These are phyloP conservation scores for Salvia hispanica DNA, from an alignment of 257 asterid genomes.

Conservation along the genomic window DNA sequence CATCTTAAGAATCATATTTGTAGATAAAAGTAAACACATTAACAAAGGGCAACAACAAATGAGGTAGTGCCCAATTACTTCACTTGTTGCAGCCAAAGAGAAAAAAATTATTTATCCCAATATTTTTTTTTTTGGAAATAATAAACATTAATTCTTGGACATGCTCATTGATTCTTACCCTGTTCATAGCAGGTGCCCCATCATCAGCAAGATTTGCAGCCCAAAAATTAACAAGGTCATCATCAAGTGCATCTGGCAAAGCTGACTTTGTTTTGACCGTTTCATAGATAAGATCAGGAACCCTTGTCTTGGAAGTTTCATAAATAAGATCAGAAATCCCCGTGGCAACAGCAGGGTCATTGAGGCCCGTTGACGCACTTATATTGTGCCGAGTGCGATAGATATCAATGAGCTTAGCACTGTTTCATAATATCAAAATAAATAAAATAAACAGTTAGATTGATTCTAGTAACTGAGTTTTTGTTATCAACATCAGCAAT, in stretches of 20 bases:
- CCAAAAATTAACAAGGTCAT: slow-evolving; percentile 98
- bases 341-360: slow-evolving; percentile 94
- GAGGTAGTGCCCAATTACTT: too few species aligned
- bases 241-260: slow-evolving; percentile 83
- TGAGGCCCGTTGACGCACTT: slow-evolving; percentile 91
- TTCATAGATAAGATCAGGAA: slow-evolving; percentile 82
- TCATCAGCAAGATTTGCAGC: slow-evolving; percentile 97
- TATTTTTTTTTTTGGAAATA: too few species aligned
- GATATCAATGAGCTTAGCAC: slow-evolving; percentile 90
- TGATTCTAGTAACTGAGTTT: slow-evolving; percentile 20
- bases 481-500: background rate
- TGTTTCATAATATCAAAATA: slow-evolving; percentile 44
- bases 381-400: slow-evolving; percentile 97
- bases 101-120: too few species aligned
- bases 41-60: accelerated
- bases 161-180: slow-evolving; percentile 55
- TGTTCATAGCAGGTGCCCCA: slow-evolving; percentile 94
- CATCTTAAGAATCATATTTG: background rate
- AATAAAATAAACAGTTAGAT: slow-evolving; percentile 37
- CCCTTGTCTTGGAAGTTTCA: slow-evolving; percentile 74
- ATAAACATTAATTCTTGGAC: too few species aligned
- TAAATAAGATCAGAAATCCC: slow-evolving; percentile 97
- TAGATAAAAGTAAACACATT: background rate
- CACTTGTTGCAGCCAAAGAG: too few species aligned
- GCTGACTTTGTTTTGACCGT: slow-evolving; percentile 57